A percentile compares a stretch with the other conserved stretches of the same genome.
Conservation (phyloP, 768 basidiomycete species). For the Leccinum rimulosum region DNA sequence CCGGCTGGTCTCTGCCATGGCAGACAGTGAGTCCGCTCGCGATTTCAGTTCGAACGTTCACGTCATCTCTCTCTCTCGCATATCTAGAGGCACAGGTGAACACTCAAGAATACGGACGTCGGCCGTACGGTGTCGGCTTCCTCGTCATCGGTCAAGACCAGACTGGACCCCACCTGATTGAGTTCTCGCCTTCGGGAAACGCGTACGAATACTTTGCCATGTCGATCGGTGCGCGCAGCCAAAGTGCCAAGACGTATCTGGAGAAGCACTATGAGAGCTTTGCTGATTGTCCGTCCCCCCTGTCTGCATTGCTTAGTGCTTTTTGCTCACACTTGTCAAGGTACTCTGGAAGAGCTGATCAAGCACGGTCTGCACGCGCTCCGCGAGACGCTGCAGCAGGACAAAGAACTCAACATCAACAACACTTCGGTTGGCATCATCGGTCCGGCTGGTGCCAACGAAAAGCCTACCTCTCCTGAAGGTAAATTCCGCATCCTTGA, state of each 20-base stretch:
- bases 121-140: slow-evolving; percentile 98
- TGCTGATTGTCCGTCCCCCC: slow-evolving; percentile 61
- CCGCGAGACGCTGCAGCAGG: slow-evolving; percentile 96
- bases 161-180: slow-evolving; percentile 95
- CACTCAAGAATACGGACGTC: slow-evolving; percentile 95
- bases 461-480: slow-evolving; percentile 48
- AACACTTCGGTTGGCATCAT: slow-evolving; percentile 97
- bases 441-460: slow-evolving; percentile 64
- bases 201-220: slow-evolving; percentile 98
- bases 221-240: slow-evolving; percentile 97
- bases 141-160: slow-evolving; percentile 96
- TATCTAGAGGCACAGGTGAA: slow-evolving; percentile 91
- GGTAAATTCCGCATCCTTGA: slow-evolving; percentile 86
- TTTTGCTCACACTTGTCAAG: slow-evolving; percentile 37
- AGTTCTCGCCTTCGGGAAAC: slow-evolving; percentile 96
- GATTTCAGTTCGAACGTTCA: background rate
- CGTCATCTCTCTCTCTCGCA: slow-evolving; percentile 3
- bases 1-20: slow-evolving; percentile 88
- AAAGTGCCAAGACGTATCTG: slow-evolving; percentile 97
- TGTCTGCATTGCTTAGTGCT: background rate
- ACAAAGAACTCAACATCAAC: slow-evolving; percentile 89
- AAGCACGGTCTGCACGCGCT: slow-evolving; percentile 93
- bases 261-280: slow-evolving; percentile 93
- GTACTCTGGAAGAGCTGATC: slow-evolving; percentile 82
- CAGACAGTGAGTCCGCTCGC: slow-evolving; percentile 72